Base-by-base conservation (phyloP, 2,329 filamentous ascomycete species). In the Talaromyces sp. region DNA sequence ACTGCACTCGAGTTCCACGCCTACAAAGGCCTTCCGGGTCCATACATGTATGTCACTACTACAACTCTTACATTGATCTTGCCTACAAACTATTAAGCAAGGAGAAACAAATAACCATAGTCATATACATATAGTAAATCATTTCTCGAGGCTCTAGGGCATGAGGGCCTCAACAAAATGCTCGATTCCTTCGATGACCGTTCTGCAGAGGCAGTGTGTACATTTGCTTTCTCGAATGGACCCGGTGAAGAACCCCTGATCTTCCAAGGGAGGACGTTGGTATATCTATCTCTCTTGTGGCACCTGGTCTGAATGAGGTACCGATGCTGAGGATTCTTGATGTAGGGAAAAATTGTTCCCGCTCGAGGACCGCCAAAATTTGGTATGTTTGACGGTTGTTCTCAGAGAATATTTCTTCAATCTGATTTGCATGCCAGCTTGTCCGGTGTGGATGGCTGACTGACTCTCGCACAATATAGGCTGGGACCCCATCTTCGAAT, bases 401-500 rank as follows among this genome's bases (percentile, higher is more conserved):
- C 15, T 11, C 57, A 7, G 8, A 39, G 6, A 5, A 31, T n/a
- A 9, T 1, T 39, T 33, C 6, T 54, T 54, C 17, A 8, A 19
- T 35, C 8, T 54, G 49, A n/a, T 33, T 15, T 19, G 49, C 49
- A 54, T 54, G 27, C 52, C 37, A 15, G 50, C 6, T 49, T 52
- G 57, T 31, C 13, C 37, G 39, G 39, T 47, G 5, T 19, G 9
- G 17, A 43, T 47, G 41, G 25, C 52, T 41, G 33, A 33, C 52
- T 62, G 33, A 57, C 27, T 37, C 50, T 39, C 19, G 45, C 37
- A 52, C 7, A 35, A 11, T 47, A 61, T 68, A 96, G 93, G 94
- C 54, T 99, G 95, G 95, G 95, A 99, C 77, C 88, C 95, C 2
- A 90, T 96, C 69, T 99, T 99, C 73, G 95, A 99, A 80, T 94